These are phyloP conservation scores for Gossypium arboreum DNA, from an alignment of 345 rosid species.

Conservation along the genomic window DNA sequence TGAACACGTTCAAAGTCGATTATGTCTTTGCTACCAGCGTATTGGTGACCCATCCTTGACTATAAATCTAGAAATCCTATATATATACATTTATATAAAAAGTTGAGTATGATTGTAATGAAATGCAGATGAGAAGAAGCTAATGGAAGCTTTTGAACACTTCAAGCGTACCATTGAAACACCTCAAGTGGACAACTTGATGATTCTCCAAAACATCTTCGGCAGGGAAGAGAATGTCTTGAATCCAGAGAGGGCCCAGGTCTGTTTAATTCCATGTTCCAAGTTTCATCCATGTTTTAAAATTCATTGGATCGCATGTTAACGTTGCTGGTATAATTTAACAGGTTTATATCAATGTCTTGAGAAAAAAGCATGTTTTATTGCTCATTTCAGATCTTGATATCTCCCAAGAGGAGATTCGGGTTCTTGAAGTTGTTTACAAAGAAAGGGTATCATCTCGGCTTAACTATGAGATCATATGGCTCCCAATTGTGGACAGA, in stretches of 20 bases:
- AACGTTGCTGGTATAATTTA: not conserved
- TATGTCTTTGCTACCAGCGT: slow-evolving; percentile 26
- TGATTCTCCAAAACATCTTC: slow-evolving; percentile 37
- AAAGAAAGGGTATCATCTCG: not conserved
- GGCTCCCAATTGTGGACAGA: slow-evolving; percentile 43
- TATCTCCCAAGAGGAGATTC: slow-evolving; percentile 31
- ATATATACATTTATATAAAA: too few relatives aligned
- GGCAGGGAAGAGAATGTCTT: slow-evolving; percentile 36
- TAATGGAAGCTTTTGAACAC: slow-evolving; percentile 26
- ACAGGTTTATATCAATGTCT: slow-evolving; percentile 62
- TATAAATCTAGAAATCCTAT: too few relatives aligned
- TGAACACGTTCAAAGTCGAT: slow-evolving; percentile 32
- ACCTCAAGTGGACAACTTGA: slow-evolving; percentile 43
- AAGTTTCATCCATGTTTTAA: not conserved
- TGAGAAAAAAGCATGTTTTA: slow-evolving; percentile 66
- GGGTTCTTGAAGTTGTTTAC: slow-evolving; percentile 22
- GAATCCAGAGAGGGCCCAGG: slow-evolving; percentile 32
- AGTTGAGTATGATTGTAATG: too few relatives aligned
- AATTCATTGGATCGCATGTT: not conserved
- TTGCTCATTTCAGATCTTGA: slow-evolving; percentile 56
- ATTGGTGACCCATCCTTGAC: slow-evolving; percentile 33
- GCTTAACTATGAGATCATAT: slow-evolving; percentile 31
- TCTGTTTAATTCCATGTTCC: slow-evolving; percentile 12
- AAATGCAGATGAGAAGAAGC: slow-evolving; percentile 39
- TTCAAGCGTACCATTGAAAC: slow-evolving; percentile 21